Evolutionary conservation across 2,329 filamentous ascomycete genomes (phyloP).

Genomic region (Neopestalotiopsis sp.): DNA sequence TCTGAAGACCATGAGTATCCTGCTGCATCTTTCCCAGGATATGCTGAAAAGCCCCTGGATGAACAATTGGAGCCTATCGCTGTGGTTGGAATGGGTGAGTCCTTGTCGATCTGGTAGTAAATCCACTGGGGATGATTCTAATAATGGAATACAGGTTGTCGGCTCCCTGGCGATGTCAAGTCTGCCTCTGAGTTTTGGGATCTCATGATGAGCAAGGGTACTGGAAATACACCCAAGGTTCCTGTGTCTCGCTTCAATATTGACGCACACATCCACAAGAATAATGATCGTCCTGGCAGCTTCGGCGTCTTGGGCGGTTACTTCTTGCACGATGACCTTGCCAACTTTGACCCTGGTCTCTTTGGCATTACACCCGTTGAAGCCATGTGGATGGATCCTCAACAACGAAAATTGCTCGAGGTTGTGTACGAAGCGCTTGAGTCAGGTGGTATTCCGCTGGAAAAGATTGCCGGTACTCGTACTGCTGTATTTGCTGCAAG

Average conservation of each 20-base stretch:
- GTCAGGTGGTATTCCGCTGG: slow-evolving; percentile 35
- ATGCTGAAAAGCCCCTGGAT: slow-evolving; percentile 23
- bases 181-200: slow-evolving; percentile 23
- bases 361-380: slow-evolving; percentile 43
- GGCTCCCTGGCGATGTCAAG: slow-evolving; percentile 23
- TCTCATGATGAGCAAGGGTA: slow-evolving; percentile 23
- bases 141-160: slow-evolving; percentile 19
- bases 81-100: slow-evolving; percentile 27
- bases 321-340: slow-evolving; percentile 29
- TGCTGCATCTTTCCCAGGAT: slow-evolving; percentile 20
- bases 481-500: slow-evolving; percentile 31
- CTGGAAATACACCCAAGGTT: slow-evolving; percentile 24
- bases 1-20: slow-evolving; percentile 16
- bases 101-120: too few species aligned
- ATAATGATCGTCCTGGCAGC: slow-evolving; percentile 28
- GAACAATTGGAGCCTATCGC: slow-evolving; percentile 26
- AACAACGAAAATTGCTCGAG: slow-evolving; percentile 41
- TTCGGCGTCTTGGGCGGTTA: slow-evolving; percentile 21
- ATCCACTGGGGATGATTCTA: too few species aligned
- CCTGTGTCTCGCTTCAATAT: slow-evolving; percentile 24
- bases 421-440: slow-evolving; percentile 46
- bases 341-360: slow-evolving; percentile 41
- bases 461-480: slow-evolving; percentile 26
- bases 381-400: slow-evolving; percentile 25
- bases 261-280: slow-evolving; percentile 29